These are phyloP conservation scores for Podospora conica DNA, from an alignment of 495 filamentous ascomycete genomes.

Conservation along the genomic window DNA sequence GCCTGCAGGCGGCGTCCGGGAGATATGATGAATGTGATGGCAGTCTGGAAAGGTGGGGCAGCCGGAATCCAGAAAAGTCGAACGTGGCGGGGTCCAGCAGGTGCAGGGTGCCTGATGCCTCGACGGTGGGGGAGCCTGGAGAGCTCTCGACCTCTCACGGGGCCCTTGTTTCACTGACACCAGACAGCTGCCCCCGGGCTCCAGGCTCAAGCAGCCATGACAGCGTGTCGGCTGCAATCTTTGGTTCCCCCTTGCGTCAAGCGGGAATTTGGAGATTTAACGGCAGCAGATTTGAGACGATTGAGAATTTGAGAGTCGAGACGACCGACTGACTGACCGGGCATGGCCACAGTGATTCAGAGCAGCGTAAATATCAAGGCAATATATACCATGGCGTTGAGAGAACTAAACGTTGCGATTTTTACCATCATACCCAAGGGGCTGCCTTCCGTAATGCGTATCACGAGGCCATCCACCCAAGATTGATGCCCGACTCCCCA, in stretches of 20 bases:
- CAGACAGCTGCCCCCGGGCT: not conserved
- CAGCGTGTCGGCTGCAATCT: not conserved
- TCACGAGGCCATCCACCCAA: constrained; percentile 1
- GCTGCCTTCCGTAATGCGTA: not conserved
- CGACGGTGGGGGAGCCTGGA: not conserved
- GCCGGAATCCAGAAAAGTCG: constrained; percentile 11
- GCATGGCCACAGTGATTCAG: too few relatives aligned
- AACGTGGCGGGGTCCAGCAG: constrained; percentile 3
- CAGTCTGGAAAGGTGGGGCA: constrained; percentile 10
- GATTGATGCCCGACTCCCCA: constrained; percentile 7
- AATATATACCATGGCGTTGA: not conserved
- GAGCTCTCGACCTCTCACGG: not conserved
- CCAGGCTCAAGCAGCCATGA: not conserved
- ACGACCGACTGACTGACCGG: too few relatives aligned
- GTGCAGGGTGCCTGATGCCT: not conserved
- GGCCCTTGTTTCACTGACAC: not conserved
- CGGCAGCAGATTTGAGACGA: not conserved
- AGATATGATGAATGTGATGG: constrained; percentile 2
- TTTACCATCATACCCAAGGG: not conserved
- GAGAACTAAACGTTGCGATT: not conserved
- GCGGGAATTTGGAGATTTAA: not conserved
- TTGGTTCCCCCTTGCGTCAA: not conserved
- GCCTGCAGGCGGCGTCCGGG: constrained; percentile 5
- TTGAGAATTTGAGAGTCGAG: too few relatives aligned
- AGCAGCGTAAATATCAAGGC: too few relatives aligned